A percentile compares a stretch with the other conserved stretches of the same genome.
phyloP scores from a whole-genome alignment of 306 rosid species.

The Elaeagnus macrophylla region DNA sequence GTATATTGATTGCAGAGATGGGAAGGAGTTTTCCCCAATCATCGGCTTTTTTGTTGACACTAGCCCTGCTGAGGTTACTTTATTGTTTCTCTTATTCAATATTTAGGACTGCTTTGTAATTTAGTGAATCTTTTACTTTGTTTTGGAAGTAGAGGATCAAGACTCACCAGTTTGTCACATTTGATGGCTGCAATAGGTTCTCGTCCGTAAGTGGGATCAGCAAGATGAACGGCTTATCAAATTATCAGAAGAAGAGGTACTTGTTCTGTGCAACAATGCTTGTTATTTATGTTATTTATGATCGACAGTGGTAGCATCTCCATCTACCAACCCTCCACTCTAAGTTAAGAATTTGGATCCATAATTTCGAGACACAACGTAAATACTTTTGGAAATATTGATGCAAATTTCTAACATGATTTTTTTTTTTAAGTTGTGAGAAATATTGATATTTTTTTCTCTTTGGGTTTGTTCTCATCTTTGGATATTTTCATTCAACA shows the following conservation, averaged over 20 bases:
- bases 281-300: not conserved
- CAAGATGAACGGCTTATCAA: conserved; percentile 53
- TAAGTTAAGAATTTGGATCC: too few species aligned
- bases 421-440: not conserved
- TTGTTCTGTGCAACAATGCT: conserved; percentile 7
- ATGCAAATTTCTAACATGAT: not conserved
- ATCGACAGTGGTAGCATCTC: not conserved
- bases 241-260: conserved; percentile 75
- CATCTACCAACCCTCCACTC: not conserved
- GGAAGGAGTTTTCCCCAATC: conserved; percentile 72
- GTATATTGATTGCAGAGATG: conserved; percentile 38
- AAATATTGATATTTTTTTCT: not conserved
- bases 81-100: conserved; percentile 8
- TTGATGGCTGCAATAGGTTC: conserved; percentile 37
- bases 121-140: not conserved
- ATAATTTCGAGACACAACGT: too few species aligned
- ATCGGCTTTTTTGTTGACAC: conserved; percentile 56
- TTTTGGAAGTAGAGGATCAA: not conserved
- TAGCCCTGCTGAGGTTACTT: conserved; percentile 55
- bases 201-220: conserved; percentile 72
- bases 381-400: not conserved
- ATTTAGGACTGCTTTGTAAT: not conserved
- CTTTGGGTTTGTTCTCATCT: conserved; percentile 4
- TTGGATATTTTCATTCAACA: conserved; percentile 3
- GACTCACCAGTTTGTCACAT: conserved; percentile 9